Evolutionary conservation across 345 rosid species (phyloP).

Genomic region (sweet orange (Citrus sinensis)): DNA sequence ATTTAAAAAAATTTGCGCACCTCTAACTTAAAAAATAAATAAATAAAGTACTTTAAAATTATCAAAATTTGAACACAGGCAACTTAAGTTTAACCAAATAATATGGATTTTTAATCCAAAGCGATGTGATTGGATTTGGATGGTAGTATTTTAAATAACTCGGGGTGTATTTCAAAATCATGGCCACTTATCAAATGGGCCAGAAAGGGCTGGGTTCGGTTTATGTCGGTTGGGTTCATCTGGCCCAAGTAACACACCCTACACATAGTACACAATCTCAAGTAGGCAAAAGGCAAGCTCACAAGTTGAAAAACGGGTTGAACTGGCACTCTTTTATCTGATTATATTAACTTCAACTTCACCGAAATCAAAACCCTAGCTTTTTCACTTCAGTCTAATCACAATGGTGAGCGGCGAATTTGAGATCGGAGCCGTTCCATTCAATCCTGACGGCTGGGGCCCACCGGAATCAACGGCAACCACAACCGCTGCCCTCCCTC

Average conservation of each 20-base stretch:
- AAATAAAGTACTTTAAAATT: no score
- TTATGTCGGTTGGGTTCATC: neutral
- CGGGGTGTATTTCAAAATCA: no score
- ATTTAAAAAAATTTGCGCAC: no score
- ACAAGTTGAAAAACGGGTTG: no score
- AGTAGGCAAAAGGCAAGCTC: no score
- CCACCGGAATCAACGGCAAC: slow-evolving; percentile 63
- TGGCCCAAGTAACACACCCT: neutral
- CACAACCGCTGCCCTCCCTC: slow-evolving; percentile 49
- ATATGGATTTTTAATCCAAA: no score
- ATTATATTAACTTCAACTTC: neutral
- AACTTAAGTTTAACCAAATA: no score
- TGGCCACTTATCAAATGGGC: neutral
- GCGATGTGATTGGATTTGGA: no score
- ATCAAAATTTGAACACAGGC: no score
- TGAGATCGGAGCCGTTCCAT: slow-evolving; percentile 73
- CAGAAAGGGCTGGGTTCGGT: neutral
- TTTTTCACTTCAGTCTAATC: neutral
- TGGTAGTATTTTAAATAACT: no score
- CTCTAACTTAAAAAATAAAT: no score
- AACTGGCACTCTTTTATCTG: neutral
- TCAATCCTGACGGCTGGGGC: slow-evolving; percentile 94
- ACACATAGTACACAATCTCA: neutral
- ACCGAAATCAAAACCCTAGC: neutral
- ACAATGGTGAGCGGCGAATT: slow-evolving; percentile 28